phyloP scores from a whole-genome alignment of 148 eudicot genomes.

The Camellia lanceoleosa region DNA sequence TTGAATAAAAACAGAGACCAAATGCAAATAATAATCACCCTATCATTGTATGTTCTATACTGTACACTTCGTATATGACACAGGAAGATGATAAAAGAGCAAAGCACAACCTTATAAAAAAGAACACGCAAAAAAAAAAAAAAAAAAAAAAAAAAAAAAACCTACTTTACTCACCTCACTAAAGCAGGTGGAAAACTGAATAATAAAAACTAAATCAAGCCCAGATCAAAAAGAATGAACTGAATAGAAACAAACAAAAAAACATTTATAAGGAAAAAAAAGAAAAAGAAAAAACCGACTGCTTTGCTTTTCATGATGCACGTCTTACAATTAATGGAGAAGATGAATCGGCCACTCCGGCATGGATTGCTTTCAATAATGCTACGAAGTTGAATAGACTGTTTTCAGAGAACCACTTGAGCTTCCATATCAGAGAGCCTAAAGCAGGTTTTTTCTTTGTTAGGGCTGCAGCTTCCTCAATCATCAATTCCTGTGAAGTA shows the following conservation, averaged over 20 bases:
- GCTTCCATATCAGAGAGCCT: conserved; percentile 43
- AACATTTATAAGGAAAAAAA: neutral
- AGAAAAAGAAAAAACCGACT: too few species aligned
- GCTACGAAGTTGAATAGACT: conserved; percentile 50
- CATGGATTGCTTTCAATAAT: conserved; percentile 56
- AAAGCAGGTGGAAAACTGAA: neutral
- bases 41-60: neutral
- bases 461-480: conserved; percentile 18
- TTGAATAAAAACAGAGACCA: neutral
- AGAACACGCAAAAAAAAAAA: too few species aligned
- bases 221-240: conserved; percentile 30
- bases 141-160: neutral
- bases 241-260: conserved; percentile 20
- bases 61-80: conserved; percentile 18
- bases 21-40: neutral
- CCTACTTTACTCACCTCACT: conserved; percentile 4
- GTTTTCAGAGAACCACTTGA: conserved; percentile 52
- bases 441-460: conserved; percentile 9
- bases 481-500: conserved; percentile 16
- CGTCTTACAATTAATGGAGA: conserved; percentile 33
- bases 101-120: neutral
- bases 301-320: conserved; percentile 23
- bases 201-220: neutral
- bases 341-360: conserved; percentile 24
- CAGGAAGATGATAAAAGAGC: neutral